Evolutionary conservation across 371 early-diverging fungal species (phyloP).

Genomic region (Mucor irregularis): DNA sequence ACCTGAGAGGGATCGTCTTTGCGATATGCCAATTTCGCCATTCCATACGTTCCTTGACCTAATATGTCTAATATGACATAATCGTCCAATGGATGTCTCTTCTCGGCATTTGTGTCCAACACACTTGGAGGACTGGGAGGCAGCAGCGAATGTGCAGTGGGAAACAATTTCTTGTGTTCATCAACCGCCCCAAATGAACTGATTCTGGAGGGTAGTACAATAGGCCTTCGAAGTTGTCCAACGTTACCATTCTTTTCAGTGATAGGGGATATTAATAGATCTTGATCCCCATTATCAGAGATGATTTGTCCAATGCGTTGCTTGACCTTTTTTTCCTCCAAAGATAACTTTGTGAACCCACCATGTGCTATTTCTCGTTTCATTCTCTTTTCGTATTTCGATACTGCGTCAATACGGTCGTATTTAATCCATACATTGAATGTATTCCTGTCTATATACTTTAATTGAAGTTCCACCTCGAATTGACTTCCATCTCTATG

Average conservation of each 20-base stretch:
- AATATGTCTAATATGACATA: conserved; percentile 57
- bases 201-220: conserved; percentile 3
- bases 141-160: background rate
- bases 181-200: conserved; percentile 23
- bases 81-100: conserved; percentile 40
- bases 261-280: background rate
- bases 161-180: conserved; percentile 6
- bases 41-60: conserved; percentile 73
- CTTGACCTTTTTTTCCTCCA: background rate
- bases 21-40: conserved; percentile 53
- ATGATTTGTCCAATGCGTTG: background rate
- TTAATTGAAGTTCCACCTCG: conserved; percentile 61
- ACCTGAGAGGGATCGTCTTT: conserved; percentile 55
- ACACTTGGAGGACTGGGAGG: conserved; percentile 2
- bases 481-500: conserved; percentile 67
- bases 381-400: conserved; percentile 10
- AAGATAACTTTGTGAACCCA: too few relatives aligned
- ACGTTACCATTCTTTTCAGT: background rate
- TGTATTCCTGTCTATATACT: conserved; percentile 48
- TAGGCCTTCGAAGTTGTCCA: background rate
- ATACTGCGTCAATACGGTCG: conserved; percentile 45
- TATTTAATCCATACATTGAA: conserved; percentile 66
- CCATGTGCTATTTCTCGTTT: background rate
- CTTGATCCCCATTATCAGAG: background rate
- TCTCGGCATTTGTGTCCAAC: conserved; percentile 10